These are phyloP conservation scores for Trametes cinnabarina DNA, from an alignment of 768 basidiomycete species.

Conservation along the genomic window DNA sequence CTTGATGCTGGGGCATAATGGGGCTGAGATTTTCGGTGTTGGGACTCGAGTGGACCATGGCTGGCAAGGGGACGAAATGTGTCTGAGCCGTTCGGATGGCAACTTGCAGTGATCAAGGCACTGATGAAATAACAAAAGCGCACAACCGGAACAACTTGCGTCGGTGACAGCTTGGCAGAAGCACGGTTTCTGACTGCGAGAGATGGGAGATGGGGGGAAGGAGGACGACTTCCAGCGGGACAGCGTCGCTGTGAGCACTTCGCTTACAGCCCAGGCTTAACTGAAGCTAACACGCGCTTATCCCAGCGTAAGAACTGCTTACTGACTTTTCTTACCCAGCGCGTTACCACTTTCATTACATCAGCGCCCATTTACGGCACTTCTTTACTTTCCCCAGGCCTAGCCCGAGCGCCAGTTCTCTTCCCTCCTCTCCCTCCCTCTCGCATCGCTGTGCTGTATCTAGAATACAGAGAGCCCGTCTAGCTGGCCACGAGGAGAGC, in stretches of 20 bases:
- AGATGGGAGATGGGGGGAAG: constrained; percentile 6
- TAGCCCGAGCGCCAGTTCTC: neutral
- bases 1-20: constrained; percentile 22
- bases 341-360: neutral
- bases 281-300: constrained; percentile 9
- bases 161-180: neutral
- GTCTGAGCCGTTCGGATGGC: constrained; percentile 6
- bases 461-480: neutral
- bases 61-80: constrained; percentile 8
- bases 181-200: constrained; percentile 1
- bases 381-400: neutral
- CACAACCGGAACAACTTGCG: neutral
- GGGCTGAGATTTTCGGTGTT: constrained; percentile 22
- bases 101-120: constrained; percentile 8
- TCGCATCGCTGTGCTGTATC: neutral
- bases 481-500: neutral
- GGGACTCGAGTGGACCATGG: constrained; percentile 20
- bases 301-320: neutral
- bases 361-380: constrained; percentile 10
- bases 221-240: constrained; percentile 15
- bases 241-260: constrained; percentile 11
- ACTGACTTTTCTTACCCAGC: constrained; percentile 3
- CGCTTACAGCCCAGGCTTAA: constrained; percentile 14
- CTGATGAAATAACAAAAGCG: constrained; percentile 9
- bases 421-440: neutral